Conservation (phyloP, 2,329 filamentous ascomycete species). For the Apiospora phragmitis region DNA sequence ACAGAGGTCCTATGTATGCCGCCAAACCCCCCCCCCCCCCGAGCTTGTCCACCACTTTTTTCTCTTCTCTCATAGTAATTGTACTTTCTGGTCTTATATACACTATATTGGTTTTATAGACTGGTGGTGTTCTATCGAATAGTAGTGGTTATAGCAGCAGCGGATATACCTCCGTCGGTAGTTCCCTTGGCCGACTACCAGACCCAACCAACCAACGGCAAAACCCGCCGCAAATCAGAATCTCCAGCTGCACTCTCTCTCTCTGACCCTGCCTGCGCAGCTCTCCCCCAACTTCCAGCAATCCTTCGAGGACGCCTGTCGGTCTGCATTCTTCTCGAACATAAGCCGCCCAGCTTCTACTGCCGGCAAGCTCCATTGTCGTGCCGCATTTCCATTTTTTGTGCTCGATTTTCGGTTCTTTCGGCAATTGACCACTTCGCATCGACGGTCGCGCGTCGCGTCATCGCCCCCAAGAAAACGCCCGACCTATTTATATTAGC, state of each 20-base stretch:
- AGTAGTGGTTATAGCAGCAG: not conserved
- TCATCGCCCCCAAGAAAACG: not conserved
- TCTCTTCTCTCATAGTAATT: not conserved
- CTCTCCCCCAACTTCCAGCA: not conserved
- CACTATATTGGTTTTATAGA: not conserved
- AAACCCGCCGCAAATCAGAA: slow-evolving; percentile 8
- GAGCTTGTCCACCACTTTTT: not conserved
- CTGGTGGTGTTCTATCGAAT: not conserved
- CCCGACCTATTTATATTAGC: not conserved
- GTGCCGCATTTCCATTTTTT: not conserved
- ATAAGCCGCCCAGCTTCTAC: not conserved
- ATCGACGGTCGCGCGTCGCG: not conserved
- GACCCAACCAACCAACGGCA: not conserved
- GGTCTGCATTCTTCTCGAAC: not conserved
- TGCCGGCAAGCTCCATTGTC: not conserved
- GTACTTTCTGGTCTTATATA: not conserved
- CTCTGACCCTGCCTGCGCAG: not conserved
- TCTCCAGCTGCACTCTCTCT: not conserved
- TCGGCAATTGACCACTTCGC: not conserved
- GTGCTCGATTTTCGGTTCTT: not conserved
- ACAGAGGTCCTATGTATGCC: not conserved
- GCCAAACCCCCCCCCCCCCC: not conserved
- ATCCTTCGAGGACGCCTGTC: not conserved
- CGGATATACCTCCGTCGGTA: slow-evolving; percentile 7
- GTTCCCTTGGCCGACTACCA: not conserved